These are phyloP conservation scores for Boletus sensibilis DNA, from an alignment of 768 basidiomycete species.

Conservation along the genomic window DNA sequence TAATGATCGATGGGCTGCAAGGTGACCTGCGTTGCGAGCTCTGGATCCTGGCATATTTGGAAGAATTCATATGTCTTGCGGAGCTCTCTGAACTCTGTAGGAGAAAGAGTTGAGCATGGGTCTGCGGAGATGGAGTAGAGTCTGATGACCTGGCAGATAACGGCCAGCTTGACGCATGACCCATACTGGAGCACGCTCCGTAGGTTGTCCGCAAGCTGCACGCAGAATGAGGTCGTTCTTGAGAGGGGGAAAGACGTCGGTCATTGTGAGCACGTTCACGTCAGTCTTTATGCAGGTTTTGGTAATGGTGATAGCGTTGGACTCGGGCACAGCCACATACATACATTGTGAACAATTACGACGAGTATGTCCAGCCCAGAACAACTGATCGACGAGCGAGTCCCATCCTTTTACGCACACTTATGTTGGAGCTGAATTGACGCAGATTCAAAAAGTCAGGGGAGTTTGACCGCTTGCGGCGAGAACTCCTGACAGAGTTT, in stretches of 20 bases:
- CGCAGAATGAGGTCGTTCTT: slow-evolving; percentile 87
- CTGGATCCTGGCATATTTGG: slow-evolving; percentile 90
- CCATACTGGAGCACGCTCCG: slow-evolving; percentile 95
- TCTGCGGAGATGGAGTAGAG: neutral
- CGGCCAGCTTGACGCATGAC: slow-evolving; percentile 97
- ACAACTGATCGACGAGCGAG: slow-evolving; percentile 65
- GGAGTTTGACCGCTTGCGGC: slow-evolving; percentile 71
- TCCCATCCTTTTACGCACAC: neutral
- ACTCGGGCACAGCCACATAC: slow-evolving; percentile 17
- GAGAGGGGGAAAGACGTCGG: slow-evolving; percentile 60
- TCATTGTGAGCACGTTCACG: slow-evolving; percentile 28
- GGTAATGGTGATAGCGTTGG: neutral
- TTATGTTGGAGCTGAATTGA: neutral
- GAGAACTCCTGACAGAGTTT: slow-evolving; percentile 62
- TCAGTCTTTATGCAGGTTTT: neutral
- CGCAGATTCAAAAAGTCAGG: slow-evolving; percentile 76
- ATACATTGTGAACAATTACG: neutral
- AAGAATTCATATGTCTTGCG: slow-evolving; percentile 91
- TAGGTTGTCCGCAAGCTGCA: slow-evolving; percentile 86
- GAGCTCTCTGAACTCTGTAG: slow-evolving; percentile 82
- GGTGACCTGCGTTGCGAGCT: slow-evolving; percentile 84
- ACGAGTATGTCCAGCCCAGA: slow-evolving; percentile 58
- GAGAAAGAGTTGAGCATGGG: neutral
- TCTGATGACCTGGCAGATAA: slow-evolving; percentile 78
- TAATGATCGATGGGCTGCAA: slow-evolving; percentile 92